Evolutionary conservation across 139 green algal species (phyloP), one percentile per base, ranked within the genome.

Genomic region (Astrephomene gubernaculifera): DNA sequence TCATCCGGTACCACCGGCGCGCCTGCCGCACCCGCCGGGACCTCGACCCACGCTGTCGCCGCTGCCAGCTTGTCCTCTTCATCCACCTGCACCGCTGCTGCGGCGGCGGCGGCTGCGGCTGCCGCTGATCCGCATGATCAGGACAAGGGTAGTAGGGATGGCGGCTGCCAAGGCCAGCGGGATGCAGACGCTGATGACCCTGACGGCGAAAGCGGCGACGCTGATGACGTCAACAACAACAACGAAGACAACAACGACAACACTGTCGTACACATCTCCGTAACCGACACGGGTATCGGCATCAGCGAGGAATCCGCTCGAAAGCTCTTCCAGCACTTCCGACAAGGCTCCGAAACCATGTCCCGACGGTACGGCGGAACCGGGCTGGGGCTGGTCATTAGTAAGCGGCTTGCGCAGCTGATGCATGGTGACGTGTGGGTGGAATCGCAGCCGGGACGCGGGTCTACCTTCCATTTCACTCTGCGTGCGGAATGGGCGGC

Each of bases 311-410:
- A 84, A 21, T 90, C 93, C 75, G 72, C 96, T 36, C 78, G 54
- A 22, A 83, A 87, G 4, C 90, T 98, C 5, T 98, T 98, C 88
- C 84, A 94, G 41, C 94, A 92, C 63, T 98, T 98, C 82, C 79
- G 79, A 2, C 79, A 85, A 41, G 94, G 96, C 52, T 82, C 83
- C 14, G 92, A 87, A 22, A 91, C 91, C 38, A 97, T 85, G 79
- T 76, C 95, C 1, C 87, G 96, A 4, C 88, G 89, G 31, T 96
- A 96, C 83, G 96, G 95, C 53, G 96, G 96, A 33, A 95, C 94
- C 9, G 96, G 96, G 8, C 88, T 98, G 39, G 96, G 96, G 1
- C 89, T 98, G 25, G 92, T 92, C 44, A 98, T 98, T 80, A 93
- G 87, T 76, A 90, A 95, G 87, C 91, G 94, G 49, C 94, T 98